Evolutionary conservation across 116 monocot species (phyloP), one percentile per base, ranked within the genome.

Genomic region (Cymodocea nodosa): DNA sequence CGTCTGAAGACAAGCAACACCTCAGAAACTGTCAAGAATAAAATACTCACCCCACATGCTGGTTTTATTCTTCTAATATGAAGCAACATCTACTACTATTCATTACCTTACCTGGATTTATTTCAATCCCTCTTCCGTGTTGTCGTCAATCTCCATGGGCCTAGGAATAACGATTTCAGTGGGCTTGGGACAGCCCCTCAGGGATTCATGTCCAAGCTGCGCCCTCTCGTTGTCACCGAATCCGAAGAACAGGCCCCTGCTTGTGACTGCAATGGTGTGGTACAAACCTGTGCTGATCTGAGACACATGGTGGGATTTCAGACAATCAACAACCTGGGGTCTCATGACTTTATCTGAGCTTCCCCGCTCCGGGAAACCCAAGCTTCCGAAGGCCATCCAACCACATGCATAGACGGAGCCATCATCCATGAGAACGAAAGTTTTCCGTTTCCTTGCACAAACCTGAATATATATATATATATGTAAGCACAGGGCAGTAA

Each of bases 371-470:
- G 83, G 65, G 60, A 95, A 90, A 11, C 95, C 95, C 52, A 95
- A 70, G 62, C 95, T 90, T 0, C 90, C 95, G 23, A 95, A 95
- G 19, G 85, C 90, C 95, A 90, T 90, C 90, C 90, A 95, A 34
- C 95, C 95, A 66, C 81, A 90, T 16, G 87, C 95, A 23, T 78
- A 83, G 5, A 83, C 95, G 30, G 85, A 83, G 51, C 95, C 95
- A 60, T 79, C 73, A 25, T 87, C 95, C 16, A 81, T 85, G 11
- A 87, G 76, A 63, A 95, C 80, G 49, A 95, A 95, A 3, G 95
- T 95, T 58, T 95, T 95, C 49, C 95, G 81, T 71, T 95, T 95
- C 78, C 95, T 90, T 39, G 95, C 90, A 75, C 95, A 95, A 15
- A 95, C 95, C 93, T 93, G 81, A 23, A 16, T 7, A 36, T 35